Conservation (phyloP, 306 rosid genomes). For the Gastrolobium bilobum region DNA sequence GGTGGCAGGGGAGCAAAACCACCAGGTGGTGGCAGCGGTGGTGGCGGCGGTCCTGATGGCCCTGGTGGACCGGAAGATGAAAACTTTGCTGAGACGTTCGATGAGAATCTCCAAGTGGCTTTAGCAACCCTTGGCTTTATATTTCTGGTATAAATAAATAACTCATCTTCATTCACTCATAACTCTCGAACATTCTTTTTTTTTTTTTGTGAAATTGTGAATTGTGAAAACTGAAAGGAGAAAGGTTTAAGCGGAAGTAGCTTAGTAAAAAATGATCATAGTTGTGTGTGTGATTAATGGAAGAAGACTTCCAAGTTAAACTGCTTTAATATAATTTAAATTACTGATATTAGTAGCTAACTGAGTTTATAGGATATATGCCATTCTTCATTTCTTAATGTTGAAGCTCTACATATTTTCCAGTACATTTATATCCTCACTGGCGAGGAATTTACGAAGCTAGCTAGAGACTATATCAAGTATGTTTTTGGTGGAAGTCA, state of each 20-base stretch:
- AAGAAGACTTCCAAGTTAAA: slow-evolving; percentile 15
- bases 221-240: slow-evolving; percentile 26
- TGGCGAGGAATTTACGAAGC: slow-evolving; percentile 66
- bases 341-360: slow-evolving; percentile 8
- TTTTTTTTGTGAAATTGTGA: slow-evolving; percentile 27
- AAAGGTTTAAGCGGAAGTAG: slow-evolving; percentile 16
- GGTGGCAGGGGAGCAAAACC: slow-evolving; percentile 61
- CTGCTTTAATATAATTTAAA: slow-evolving; percentile 26
- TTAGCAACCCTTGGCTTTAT: slow-evolving; percentile 77
- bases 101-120: slow-evolving; percentile 74
- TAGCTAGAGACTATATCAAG: slow-evolving; percentile 72
- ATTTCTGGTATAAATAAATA: slow-evolving; percentile 61
- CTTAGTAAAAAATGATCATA: slow-evolving; percentile 5
- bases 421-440: slow-evolving; percentile 80
- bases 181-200: neutral
- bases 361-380: neutral
- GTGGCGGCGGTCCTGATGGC: slow-evolving; percentile 51
- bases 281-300: neutral
- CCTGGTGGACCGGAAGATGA: slow-evolving; percentile 68
- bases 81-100: slow-evolving; percentile 54
- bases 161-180: neutral
- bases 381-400: slow-evolving; percentile 37
- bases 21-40: slow-evolving; percentile 51
- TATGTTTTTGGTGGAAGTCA: slow-evolving; percentile 60
- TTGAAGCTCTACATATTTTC: slow-evolving; percentile 24